Evolutionary conservation across 805 yeast genomes (phyloP).

Genomic region (Wickerhamomyces bovis): DNA sequence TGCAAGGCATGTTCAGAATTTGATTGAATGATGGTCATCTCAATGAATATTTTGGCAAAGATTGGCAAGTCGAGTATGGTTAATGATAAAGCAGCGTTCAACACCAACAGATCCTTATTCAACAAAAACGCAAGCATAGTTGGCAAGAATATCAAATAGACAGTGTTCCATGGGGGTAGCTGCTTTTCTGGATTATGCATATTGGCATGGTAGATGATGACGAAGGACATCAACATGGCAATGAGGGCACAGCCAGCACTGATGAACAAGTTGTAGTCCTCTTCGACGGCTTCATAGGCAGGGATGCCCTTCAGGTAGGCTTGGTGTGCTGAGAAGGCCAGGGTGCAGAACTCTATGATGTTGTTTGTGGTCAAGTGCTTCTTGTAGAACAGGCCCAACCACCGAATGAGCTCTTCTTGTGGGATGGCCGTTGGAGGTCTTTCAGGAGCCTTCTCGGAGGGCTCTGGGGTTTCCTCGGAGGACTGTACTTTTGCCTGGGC

Average conservation of each 20-base stretch:
- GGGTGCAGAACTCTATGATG: slow-evolving; percentile 21
- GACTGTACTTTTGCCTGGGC: slow-evolving; percentile 3
- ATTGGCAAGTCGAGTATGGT: slow-evolving; percentile 25
- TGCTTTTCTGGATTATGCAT: slow-evolving; percentile 1
- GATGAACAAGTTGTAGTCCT: slow-evolving; percentile 17
- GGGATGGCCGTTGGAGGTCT: slow-evolving; percentile 12
- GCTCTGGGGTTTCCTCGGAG: slow-evolving; percentile 2
- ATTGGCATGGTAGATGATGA: slow-evolving; percentile 15
- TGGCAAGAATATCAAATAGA: slow-evolving; percentile 30
- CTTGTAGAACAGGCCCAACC: slow-evolving; percentile 12
- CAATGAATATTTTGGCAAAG: slow-evolving; percentile 17
- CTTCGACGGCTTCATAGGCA: slow-evolving; percentile 4
- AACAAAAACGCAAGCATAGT: slow-evolving; percentile 25
- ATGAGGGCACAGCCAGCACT: slow-evolving; percentile 20
- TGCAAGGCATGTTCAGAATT: slow-evolving; percentile 17
- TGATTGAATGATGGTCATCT: slow-evolving; percentile 16
- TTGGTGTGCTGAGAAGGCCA: slow-evolving; percentile 21
- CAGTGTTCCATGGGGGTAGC: slow-evolving; percentile 28
- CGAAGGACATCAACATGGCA: slow-evolving; percentile 19
- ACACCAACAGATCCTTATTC: slow-evolving; percentile 19
- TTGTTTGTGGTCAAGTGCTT: slow-evolving; percentile 18
- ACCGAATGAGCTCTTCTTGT: slow-evolving; percentile 18
- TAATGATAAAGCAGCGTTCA: slow-evolving; percentile 28
- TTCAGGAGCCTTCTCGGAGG: slow-evolving; percentile 1
- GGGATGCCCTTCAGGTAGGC: slow-evolving; percentile 14